Base-by-base conservation (phyloP, 495 filamentous ascomycete genomes). In the Delitschia confertaspora region DNA sequence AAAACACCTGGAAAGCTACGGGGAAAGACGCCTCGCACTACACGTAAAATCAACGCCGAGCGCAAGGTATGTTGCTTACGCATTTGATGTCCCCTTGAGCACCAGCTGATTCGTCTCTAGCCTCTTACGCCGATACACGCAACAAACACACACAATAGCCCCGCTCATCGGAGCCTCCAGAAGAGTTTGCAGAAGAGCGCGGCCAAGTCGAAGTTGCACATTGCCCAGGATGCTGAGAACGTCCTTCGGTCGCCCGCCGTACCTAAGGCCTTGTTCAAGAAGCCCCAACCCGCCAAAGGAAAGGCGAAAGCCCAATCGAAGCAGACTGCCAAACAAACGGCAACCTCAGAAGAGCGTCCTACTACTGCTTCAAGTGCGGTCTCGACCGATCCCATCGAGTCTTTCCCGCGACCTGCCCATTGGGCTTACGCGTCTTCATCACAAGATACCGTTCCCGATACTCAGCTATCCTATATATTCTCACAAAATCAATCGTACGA, bases 1-100 rank as follows among this genome's bases (percentile, higher is more conserved):
- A 98, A 98, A 57, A 96, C 91, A 3, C 91, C 91, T 2, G 89
- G 88, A 17, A 95, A 93, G 52, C 66, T 95, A 66, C 77, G 87
- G 49, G 91, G 88, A 43, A 95, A 93, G 67, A 95, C 91, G 5
- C 89, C 91, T 26, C 75, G 86, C 33, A 94, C 88, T 2, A 69
- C 69, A 10, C 73, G 85, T 33, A 93, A 91, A 62, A 70, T 66
- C 19, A 75, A 77, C 55, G 63, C 70, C 5, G 63, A 71, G 33
- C 78, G 88, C 53, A 72, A 80, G 59, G 86, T 93, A 67, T 49
- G 75, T 69, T 4, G 10, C 21, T 19, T 17, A 7, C 35, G 9
- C 24, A 9, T 22, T 29, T 23, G 40, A 18, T 26, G 3, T 10
- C 24, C 13, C 9, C 13, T 8, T n/a, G 10, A 7, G 10, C 11